phyloP scores from a whole-genome alignment of 2,329 filamentous ascomycete species.

The Sphaerulina musiva region DNA sequence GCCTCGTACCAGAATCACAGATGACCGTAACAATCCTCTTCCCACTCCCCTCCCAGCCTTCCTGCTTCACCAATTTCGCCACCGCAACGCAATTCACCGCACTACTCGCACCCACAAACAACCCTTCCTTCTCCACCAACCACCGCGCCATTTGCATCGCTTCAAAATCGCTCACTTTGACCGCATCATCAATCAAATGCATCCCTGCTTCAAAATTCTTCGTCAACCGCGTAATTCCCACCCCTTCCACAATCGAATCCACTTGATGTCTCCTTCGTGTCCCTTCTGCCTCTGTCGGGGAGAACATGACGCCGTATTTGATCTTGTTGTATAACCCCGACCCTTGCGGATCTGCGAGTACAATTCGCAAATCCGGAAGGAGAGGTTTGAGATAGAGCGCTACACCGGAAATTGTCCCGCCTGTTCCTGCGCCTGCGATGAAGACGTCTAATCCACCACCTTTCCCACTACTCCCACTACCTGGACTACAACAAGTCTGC shows the following conservation, averaged over 20 bases:
- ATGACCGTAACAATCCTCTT: constrained; percentile 70
- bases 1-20: constrained; percentile 68
- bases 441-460: constrained; percentile 63
- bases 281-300: constrained; percentile 78
- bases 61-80: constrained; percentile 57
- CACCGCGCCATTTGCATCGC: constrained; percentile 91
- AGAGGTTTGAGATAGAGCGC: constrained; percentile 73
- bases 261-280: constrained; percentile 85
- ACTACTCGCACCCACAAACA: constrained; percentile 90
- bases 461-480: too few species aligned
- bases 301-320: constrained; percentile 93
- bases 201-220: constrained; percentile 84
- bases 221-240: constrained; percentile 92
- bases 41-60: constrained; percentile 48
- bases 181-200: constrained; percentile 81
- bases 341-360: constrained; percentile 89
- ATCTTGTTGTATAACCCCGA: constrained; percentile 90
- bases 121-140: constrained; percentile 90
- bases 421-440: constrained; percentile 87
- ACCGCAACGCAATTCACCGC: constrained; percentile 92
- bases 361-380: constrained; percentile 58
- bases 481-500: constrained; percentile 59
- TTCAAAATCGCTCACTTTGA: constrained; percentile 81
- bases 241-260: constrained; percentile 91
- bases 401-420: constrained; percentile 85